Percentiles rank a stretch among this genome's conserved stretches.
These are phyloP conservation scores for Fraxinus paxiana DNA, from an alignment of 305 asterid species.

Conservation along the genomic window DNA sequence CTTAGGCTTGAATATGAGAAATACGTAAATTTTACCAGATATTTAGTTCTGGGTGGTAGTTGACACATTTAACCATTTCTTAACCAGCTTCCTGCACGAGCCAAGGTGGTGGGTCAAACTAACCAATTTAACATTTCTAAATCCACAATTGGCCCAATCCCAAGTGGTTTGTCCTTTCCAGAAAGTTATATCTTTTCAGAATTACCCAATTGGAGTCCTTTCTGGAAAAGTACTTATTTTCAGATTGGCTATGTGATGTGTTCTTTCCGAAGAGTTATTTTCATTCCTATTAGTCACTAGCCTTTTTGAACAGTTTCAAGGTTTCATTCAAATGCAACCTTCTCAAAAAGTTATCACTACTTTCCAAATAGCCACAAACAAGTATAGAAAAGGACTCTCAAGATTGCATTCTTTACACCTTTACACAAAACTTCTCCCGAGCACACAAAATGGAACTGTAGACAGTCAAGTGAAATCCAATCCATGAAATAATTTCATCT, in stretches of 20 bases:
- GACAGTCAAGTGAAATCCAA: neutral
- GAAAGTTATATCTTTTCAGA: neutral
- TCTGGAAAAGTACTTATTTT: neutral
- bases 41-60: neutral
- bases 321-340: neutral
- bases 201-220: neutral
- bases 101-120: neutral
- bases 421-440: neutral
- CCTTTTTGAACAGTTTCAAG: neutral
- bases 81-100: neutral
- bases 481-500: neutral
- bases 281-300: neutral
- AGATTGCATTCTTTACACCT: neutral
- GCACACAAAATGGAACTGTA: neutral
- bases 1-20: neutral
- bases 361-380: neutral
- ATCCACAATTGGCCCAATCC: neutral
- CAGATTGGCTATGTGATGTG: neutral
- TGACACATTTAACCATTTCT: neutral
- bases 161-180: neutral
- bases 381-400: neutral
- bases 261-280: neutral
- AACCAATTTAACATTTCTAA: neutral
- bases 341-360: neutral
- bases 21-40: neutral